These are phyloP conservation scores for Mollisiaceae sp. DNA, from an alignment of 2,329 filamentous ascomycete genomes.

Conservation along the genomic window DNA sequence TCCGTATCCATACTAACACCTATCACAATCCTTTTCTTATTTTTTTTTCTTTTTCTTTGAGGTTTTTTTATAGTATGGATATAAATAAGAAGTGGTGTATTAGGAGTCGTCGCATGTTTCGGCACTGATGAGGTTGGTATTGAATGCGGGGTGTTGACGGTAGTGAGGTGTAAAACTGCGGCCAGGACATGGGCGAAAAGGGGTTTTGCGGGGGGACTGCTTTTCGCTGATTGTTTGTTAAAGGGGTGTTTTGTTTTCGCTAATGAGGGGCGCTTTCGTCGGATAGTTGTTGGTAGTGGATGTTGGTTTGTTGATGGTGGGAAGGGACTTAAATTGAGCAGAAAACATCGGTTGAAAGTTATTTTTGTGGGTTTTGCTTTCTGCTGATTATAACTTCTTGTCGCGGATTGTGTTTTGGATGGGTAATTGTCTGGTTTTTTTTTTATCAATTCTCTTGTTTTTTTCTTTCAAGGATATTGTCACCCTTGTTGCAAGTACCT, in stretches of 20 bases:
- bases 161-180: not conserved
- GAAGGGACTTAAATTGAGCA: not conserved
- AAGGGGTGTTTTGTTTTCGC: not conserved
- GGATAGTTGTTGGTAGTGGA: not conserved
- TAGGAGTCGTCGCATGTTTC: not conserved
- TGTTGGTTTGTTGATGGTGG: not conserved
- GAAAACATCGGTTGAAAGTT: not conserved
- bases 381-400: not conserved
- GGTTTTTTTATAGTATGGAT: not conserved
- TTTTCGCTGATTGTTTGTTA: not conserved
- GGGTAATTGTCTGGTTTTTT: too few relatives aligned
- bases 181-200: not conserved
- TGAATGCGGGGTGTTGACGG: not conserved
- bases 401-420: too few relatives aligned
- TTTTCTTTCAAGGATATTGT: too few relatives aligned
- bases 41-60: too few relatives aligned
- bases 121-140: not conserved
- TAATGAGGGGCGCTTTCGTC: not conserved
- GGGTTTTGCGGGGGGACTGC: not conserved
- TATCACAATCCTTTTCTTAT: too few relatives aligned
- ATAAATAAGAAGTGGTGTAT: not conserved
- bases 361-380: too few relatives aligned
- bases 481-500: too few relatives aligned
- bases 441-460: too few relatives aligned
- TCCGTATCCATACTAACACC: too few relatives aligned